phyloP scores from a whole-genome alignment of 345 rosid genomes.

The Eucalyptus sp. region DNA sequence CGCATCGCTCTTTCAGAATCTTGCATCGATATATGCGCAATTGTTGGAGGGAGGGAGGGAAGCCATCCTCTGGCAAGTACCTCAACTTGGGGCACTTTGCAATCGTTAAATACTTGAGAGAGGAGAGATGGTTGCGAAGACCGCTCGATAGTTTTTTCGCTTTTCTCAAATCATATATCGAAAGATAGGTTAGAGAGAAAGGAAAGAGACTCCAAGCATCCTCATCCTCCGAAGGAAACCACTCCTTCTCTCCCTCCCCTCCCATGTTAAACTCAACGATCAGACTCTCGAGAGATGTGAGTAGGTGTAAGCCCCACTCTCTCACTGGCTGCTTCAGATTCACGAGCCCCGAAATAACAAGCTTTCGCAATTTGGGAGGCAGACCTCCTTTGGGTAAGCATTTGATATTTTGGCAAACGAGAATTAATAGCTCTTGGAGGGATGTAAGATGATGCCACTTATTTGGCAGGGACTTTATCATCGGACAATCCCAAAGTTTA shows the following conservation, averaged over 20 bases:
- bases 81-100: rapidly evolving
- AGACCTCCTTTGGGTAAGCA: not conserved
- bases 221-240: not conserved
- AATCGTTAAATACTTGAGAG: rapidly evolving
- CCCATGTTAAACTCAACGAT: rapidly evolving
- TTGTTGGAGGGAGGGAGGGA: not conserved
- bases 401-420: rapidly evolving
- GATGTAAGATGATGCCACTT: not conserved
- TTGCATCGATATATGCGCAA: rapidly evolving
- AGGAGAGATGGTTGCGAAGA: not conserved
- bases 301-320: not conserved
- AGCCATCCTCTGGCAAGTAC: not conserved
- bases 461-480: not conserved
- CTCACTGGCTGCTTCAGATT: not conserved
- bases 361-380: rapidly evolving
- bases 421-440: rapidly evolving
- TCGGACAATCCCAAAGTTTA: rapidly evolving
- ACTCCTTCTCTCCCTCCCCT: not conserved
- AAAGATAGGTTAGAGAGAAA: rapidly evolving
- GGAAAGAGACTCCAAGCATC: not conserved
- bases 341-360: rapidly evolving
- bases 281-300: rapidly evolving
- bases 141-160: rapidly evolving
- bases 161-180: rapidly evolving
- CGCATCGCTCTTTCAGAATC: not conserved